Evolutionary conservation across 2,329 filamentous ascomycete species (phyloP), one percentile per base, ranked within the genome.

Genomic region (Sclerotinia minor): DNA sequence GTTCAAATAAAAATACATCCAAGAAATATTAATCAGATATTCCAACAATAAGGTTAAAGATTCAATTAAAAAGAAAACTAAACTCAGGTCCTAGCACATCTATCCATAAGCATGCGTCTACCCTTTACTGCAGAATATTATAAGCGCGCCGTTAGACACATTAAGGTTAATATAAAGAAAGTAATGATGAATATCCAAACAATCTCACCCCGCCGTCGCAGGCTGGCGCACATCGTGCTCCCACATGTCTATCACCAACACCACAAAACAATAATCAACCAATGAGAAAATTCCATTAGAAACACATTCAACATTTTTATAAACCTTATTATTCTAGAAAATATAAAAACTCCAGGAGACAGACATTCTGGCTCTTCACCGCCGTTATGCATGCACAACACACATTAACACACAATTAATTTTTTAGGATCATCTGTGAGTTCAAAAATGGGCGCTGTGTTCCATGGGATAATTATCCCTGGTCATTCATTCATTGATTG

Each of bases 381-480:
- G 69, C 69, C 67, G 67, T 69, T 70, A 69, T 70, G 69, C 70
- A 70, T 64, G 65, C 65, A 64, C 65, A 64, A 60, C 64, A 60
- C 64, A 64, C 59, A 64, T 35, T 44, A 41, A 41, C 38, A 41
- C 38, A 41, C 38, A 41, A 17, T 41, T 41, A 41, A 41, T 1
- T 15, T 41, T 41, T 41, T 17, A 5, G 38, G 38, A 41, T 41
- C 38, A 41, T 41, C 38, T 41, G 38, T 41, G 38, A 41, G 5
- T 17, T 41, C 15, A 41, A 41, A 41, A 41, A 41, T 41, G 38
- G 38, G 38, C 38, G 15, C 17, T 17, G 38, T 41, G 38, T 41
- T 41, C 38, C 13, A 5, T 41, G 38, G 38, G 38, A 41, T 41
- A 41, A 41, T 17, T 41, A 41, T 41, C 13, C 38, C 38, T 17